These are phyloP conservation scores for Peronospora belbahrii DNA, from an alignment of 352 stramenopile genomes.

Conservation along the genomic window DNA sequence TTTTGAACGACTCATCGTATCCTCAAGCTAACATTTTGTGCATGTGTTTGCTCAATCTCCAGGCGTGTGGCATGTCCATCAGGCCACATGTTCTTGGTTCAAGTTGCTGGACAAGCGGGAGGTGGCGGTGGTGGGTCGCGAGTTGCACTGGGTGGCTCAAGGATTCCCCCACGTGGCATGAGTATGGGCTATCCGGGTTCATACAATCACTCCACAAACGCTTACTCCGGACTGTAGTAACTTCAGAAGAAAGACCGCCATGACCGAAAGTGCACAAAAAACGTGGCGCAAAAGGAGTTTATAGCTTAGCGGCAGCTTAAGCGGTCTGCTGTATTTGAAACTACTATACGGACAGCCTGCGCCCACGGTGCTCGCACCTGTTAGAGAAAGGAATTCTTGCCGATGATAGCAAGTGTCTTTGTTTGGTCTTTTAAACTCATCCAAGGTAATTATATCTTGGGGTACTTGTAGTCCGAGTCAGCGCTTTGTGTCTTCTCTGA, in stretches of 20 bases:
- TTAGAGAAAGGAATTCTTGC: too few relatives aligned
- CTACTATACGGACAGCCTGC: too few relatives aligned
- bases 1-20: background rate
- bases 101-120: slow-evolving; percentile 48
- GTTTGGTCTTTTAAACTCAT: too few relatives aligned
- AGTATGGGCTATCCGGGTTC: slow-evolving; percentile 44
- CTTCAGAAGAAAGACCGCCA: slow-evolving; percentile 17
- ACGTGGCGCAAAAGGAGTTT: too few relatives aligned
- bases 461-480: too few relatives aligned
- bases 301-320: too few relatives aligned
- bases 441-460: too few relatives aligned
- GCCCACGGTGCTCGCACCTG: too few relatives aligned
- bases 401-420: too few relatives aligned
- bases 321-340: too few relatives aligned
- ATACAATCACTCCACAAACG: slow-evolving; percentile 43
- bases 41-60: background rate
- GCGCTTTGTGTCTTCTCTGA: too few relatives aligned
- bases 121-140: slow-evolving; percentile 16
- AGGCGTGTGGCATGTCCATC: slow-evolving; percentile 77
- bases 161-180: slow-evolving; percentile 28
- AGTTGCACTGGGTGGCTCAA: slow-evolving; percentile 13
- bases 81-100: slow-evolving; percentile 82
- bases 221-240: slow-evolving; percentile 50
- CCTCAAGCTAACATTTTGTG: slow-evolving; percentile 3
- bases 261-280: slow-evolving; percentile 11